Evolutionary conservation across 768 basidiomycete genomes (phyloP).

Genomic region (Pholiota molesta): DNA sequence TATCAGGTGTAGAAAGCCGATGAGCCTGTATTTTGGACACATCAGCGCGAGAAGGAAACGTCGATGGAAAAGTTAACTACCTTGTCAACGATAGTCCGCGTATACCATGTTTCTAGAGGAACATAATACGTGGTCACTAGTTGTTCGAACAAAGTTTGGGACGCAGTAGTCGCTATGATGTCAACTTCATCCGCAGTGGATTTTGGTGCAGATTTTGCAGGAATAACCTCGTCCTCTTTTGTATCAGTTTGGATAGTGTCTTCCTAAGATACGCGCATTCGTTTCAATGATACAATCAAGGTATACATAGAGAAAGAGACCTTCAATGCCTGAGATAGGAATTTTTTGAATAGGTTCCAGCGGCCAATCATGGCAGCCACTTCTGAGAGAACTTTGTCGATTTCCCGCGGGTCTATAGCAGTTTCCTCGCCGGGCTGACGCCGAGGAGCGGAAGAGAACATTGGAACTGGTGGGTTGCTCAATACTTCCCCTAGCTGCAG

Average conservation of each 20-base stretch:
- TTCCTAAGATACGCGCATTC: constrained; percentile 10
- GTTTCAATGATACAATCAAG: background rate
- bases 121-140: constrained; percentile 77
- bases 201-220: constrained; percentile 4
- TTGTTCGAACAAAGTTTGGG: constrained; percentile 62
- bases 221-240: constrained; percentile 5
- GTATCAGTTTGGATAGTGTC: constrained; percentile 7
- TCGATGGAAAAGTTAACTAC: constrained; percentile 36
- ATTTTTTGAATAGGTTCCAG: constrained; percentile 91
- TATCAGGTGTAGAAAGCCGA: constrained; percentile 76
- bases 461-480: constrained; percentile 40
- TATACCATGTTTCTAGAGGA: constrained; percentile 93
- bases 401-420: constrained; percentile 80
- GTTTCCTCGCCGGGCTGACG: constrained; percentile 50
- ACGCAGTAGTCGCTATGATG: constrained; percentile 52
- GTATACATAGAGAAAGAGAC: constrained; percentile 38
- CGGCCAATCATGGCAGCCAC: constrained; percentile 87
- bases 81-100: constrained; percentile 85
- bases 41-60: background rate
- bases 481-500: constrained; percentile 50
- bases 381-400: constrained; percentile 90
- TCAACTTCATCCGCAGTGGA: constrained; percentile 21
- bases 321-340: constrained; percentile 73
- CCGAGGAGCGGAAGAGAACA: constrained; percentile 33
- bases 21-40: constrained; percentile 67